Evolutionary conservation across 2,329 filamentous ascomycete species (phyloP), one percentile per base, ranked within the genome.

Genomic region (Fusarium nanum): DNA sequence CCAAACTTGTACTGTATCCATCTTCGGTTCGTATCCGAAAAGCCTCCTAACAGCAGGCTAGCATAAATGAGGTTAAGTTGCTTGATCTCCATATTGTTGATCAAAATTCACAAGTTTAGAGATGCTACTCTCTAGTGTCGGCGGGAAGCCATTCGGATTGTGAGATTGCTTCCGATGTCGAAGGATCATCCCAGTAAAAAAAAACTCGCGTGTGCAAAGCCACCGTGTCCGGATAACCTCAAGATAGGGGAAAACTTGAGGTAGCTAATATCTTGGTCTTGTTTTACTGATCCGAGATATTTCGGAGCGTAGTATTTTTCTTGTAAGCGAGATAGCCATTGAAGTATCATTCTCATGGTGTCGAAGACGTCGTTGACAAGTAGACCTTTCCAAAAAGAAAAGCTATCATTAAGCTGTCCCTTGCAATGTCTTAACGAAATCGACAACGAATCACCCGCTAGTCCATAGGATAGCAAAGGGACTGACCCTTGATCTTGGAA

Each of bases 21-120:
- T 60, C 42, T 45, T 44, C 63, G 63, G 67, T 44, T 70, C 58
- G 40, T 64, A 64, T 68, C 67, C 58, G 67, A 70, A 40, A 42
- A 56, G 48, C 23, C 23, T 34, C 25, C 47, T 25, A 45, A 18
- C 20, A 46, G 18, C 28, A 46, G 40, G 37, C 49, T 59, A 57
- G 25, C 20, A 52, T 42, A 20, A 49, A 53, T 47, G 44, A 42
- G 53, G 50, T 27, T 37, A 64, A 54, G 30, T 47, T 34, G 23
- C 48, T 61, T 32, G 55, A 32, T 32, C 18, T 45, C 55, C 48
- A 27, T 61, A 23, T 27, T 32, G 32, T 44, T 18, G 48, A 41
- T 61, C 30, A 25, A 46, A 27, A 61, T 56, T 27, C 44, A 28
- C 23, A 23, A 30, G 18, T 18, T 61, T 27, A 20, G 45, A 57